Evolutionary conservation across 1,284 basidiomycete genomes (phyloP).

Genomic region (Cryptococcus sp.): DNA sequence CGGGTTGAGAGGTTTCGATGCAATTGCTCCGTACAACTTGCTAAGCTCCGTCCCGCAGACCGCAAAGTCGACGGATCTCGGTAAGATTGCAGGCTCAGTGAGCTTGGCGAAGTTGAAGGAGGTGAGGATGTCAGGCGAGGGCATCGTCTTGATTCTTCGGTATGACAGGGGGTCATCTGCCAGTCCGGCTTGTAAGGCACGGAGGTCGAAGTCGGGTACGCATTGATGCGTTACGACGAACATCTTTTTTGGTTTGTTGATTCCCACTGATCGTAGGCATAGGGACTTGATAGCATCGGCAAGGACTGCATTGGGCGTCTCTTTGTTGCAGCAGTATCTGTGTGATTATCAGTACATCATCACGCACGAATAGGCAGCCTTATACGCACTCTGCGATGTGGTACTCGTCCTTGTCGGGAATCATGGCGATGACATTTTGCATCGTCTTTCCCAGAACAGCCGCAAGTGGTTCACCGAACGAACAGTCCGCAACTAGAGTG

Average conservation of each 20-base stretch:
- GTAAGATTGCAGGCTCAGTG: constrained; percentile 16
- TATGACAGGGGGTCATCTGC: constrained; percentile 17
- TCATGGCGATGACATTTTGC: not conserved
- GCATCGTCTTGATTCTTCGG: constrained; percentile 14
- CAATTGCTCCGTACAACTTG: constrained; percentile 14
- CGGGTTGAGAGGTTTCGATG: constrained; percentile 10
- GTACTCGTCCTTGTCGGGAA: constrained; percentile 10
- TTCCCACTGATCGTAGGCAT: constrained; percentile 1
- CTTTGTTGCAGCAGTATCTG: constrained; percentile 26
- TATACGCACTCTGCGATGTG: constrained; percentile 26
- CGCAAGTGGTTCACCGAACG: constrained; percentile 20
- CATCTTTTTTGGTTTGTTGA: constrained; percentile 5
- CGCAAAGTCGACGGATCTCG: constrained; percentile 19
- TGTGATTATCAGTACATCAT: not conserved
- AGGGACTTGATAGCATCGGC: constrained; percentile 14
- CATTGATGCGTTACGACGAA: constrained; percentile 26
- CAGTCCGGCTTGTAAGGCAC: constrained; percentile 18
- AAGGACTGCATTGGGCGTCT: constrained; percentile 20
- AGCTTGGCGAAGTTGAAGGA: constrained; percentile 25
- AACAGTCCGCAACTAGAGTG: constrained; percentile 21
- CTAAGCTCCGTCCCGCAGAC: constrained; percentile 21
- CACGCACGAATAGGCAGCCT: not conserved
- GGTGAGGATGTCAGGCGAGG: constrained; percentile 15
- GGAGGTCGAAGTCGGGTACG: constrained; percentile 19
- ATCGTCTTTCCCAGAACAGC: constrained; percentile 14